Percentiles rank a stretch among this genome's conserved stretches.
phyloP scores from a whole-genome alignment of 306 rosid genomes.

The Quercus robur region DNA sequence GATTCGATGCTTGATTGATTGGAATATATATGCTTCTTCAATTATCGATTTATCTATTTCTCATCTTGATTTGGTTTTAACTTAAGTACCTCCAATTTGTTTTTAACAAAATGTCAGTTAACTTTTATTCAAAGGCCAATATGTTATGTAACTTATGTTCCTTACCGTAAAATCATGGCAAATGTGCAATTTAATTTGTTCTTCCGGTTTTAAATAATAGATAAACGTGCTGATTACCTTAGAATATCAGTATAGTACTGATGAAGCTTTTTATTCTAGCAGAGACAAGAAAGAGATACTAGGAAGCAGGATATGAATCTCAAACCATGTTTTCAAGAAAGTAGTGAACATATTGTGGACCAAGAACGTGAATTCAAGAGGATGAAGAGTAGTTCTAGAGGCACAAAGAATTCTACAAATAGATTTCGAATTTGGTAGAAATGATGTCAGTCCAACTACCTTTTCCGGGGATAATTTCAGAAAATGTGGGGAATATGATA shows the following conservation, averaged over 20 bases:
- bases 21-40: not conserved
- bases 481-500: not conserved
- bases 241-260: not conserved
- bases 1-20: not conserved
- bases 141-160: not conserved
- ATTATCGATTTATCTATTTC: not conserved
- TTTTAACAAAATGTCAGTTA: not conserved
- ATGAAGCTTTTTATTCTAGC: not conserved
- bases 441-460: not conserved
- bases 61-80: not conserved
- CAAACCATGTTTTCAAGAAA: not conserved
- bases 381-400: not conserved
- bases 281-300: not conserved
- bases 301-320: not conserved
- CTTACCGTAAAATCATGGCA: not conserved
- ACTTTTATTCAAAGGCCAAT: not conserved
- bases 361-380: slow-evolving; percentile 1
- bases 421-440: not conserved
- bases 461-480: not conserved
- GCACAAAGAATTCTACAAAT: no score
- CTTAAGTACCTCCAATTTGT: not conserved
- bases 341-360: not conserved
- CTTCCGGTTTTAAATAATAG: not conserved
- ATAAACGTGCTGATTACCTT: not conserved
- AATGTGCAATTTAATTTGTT: not conserved